A percentile compares a stretch with the other conserved stretches of the same genome.
Conservation (phyloP, 164 flowering plant genomes). For the Vitis riparia region DNA sequence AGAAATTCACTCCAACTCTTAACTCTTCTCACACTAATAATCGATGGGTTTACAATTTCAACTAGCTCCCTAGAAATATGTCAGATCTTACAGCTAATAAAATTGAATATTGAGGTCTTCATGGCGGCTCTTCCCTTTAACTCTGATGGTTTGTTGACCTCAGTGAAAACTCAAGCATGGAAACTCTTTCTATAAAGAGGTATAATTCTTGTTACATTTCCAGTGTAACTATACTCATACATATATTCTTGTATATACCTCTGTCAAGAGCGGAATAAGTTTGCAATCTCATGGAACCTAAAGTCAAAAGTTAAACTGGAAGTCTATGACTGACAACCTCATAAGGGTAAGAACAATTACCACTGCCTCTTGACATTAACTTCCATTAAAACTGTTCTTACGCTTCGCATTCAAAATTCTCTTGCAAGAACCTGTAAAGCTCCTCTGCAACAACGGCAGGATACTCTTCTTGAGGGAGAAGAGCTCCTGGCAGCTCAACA, state of each 20-base stretch:
- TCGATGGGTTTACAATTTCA: too few relatives aligned
- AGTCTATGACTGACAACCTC: too few relatives aligned
- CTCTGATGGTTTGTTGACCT: not conserved
- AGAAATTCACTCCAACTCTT: too few relatives aligned
- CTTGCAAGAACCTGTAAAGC: slow-evolving; percentile 70
- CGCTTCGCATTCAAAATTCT: slow-evolving; percentile 25
- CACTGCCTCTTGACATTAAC: not conserved
- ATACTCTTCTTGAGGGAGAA: slow-evolving; percentile 94
- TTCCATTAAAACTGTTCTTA: not conserved
- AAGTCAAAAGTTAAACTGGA: too few relatives aligned
- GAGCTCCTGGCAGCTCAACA: slow-evolving; percentile 87
- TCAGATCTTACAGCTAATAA: not conserved
- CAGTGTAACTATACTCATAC: too few relatives aligned
- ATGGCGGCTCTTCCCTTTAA: not conserved
- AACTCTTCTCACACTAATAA: too few relatives aligned
- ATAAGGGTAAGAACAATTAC: not conserved
- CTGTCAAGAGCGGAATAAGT: too few relatives aligned
- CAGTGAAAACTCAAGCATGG: not conserved
- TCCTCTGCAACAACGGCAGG: slow-evolving; percentile 74
- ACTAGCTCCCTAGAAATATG: too few relatives aligned
- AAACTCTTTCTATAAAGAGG: not conserved
- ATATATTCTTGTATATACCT: too few relatives aligned
- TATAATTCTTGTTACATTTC: not conserved
- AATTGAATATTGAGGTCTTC: not conserved
- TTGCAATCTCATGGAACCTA: too few relatives aligned